Conservation (phyloP, 1,139 yeast species). For the Suhomyces coccinellae region DNA sequence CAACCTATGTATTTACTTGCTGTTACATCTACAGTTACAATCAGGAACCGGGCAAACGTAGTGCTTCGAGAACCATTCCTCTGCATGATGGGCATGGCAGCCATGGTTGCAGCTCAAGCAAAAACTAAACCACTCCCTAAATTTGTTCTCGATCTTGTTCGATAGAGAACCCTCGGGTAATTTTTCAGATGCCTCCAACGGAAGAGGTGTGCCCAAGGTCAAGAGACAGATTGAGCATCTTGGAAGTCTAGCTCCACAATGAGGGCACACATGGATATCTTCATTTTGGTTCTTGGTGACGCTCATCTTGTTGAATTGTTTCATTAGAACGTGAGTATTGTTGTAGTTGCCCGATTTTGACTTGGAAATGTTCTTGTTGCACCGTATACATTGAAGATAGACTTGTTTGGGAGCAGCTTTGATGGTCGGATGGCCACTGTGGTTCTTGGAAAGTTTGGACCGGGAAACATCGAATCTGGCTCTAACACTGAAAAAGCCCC, state of each 20-base stretch:
- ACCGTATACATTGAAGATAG: constrained; percentile 74
- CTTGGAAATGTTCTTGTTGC: constrained; percentile 68
- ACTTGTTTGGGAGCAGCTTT: constrained; percentile 71
- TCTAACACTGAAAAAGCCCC: constrained; percentile 75
- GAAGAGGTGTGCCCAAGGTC: constrained; percentile 74
- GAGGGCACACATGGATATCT: constrained; percentile 60
- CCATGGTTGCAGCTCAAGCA: constrained; percentile 93
- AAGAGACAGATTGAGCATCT: constrained; percentile 86
- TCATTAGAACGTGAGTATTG: constrained; percentile 34
- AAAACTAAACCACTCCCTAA: constrained; percentile 81
- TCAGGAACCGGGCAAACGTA: constrained; percentile 93
- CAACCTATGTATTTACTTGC: constrained; percentile 30
- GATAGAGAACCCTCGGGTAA: constrained; percentile 17
- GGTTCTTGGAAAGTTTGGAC: constrained; percentile 59
- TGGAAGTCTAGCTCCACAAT: constrained; percentile 88
- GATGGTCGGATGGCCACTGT: constrained; percentile 48
- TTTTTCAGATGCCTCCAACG: constrained; percentile 32
- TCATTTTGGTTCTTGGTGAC: constrained; percentile 21
- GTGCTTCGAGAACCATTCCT: constrained; percentile 90
- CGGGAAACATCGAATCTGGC: constrained; percentile 86
- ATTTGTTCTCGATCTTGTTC: constrained; percentile 35
- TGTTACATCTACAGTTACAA: constrained; percentile 79
- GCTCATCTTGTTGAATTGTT: constrained; percentile 40
- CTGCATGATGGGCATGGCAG: constrained; percentile 92
- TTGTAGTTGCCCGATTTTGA: constrained; percentile 13